Conservation (phyloP, 1,139 yeast species). For the Pichia sp. region DNA sequence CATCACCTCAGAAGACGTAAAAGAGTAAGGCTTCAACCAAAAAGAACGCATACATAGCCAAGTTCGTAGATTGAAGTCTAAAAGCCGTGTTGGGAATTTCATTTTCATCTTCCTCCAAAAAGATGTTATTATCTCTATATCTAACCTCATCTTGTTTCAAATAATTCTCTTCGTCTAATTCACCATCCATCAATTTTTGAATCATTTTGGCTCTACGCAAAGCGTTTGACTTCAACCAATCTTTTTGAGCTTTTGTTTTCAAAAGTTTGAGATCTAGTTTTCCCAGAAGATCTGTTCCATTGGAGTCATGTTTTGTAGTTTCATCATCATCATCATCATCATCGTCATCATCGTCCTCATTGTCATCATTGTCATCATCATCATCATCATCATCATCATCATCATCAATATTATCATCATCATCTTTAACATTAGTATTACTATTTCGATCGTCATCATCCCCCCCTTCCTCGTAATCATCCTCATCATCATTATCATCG, state of each 20-base stretch:
- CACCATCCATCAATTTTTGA: slow-evolving; percentile 21
- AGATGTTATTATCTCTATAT: slow-evolving; percentile 26
- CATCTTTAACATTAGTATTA: too few species aligned
- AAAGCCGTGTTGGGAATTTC: slow-evolving; percentile 16
- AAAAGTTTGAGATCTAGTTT: slow-evolving; percentile 12
- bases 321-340: not conserved
- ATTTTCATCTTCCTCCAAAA: slow-evolving; percentile 26
- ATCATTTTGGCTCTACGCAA: slow-evolving; percentile 24
- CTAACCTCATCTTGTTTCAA: slow-evolving; percentile 24
- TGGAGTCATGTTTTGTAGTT: slow-evolving; percentile 1
- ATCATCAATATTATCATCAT: not conserved
- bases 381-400: not conserved
- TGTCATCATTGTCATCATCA: not conserved
- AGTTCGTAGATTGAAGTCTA: slow-evolving; percentile 7
- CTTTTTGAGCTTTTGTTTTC: slow-evolving; percentile 13
- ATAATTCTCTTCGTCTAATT: slow-evolving; percentile 12
- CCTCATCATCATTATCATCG: slow-evolving; percentile 1
- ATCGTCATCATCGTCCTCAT: not conserved
- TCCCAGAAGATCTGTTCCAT: slow-evolving; percentile 17
- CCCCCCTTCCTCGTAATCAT: not conserved
- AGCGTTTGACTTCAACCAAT: slow-evolving; percentile 24
- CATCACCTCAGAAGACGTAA: slow-evolving; percentile 1
- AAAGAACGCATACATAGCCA: slow-evolving; percentile 11
- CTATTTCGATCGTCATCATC: not conserved
- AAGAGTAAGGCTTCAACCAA: slow-evolving; percentile 5